Percentiles rank a stretch among this genome's conserved stretches.
phyloP scores from a whole-genome alignment of 1,139 yeast genomes.

The Saccharomyces pastorianus region DNA sequence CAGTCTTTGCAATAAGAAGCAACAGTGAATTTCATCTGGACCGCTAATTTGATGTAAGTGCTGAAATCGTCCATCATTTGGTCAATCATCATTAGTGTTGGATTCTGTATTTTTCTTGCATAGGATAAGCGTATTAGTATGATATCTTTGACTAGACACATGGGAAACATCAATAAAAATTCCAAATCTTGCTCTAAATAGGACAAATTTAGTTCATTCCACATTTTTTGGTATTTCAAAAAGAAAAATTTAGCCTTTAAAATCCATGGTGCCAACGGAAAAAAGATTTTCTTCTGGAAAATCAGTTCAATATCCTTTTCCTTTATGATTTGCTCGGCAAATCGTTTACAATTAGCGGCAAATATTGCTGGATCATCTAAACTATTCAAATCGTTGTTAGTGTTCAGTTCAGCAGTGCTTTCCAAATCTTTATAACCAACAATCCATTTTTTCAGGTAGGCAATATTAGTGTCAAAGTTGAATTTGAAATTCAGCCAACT shows the following conservation, averaged over 20 bases:
- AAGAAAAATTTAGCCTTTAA: constrained; percentile 71
- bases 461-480: constrained; percentile 53
- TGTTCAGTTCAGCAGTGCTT: constrained; percentile 29
- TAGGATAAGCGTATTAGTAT: constrained; percentile 67
- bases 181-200: constrained; percentile 57
- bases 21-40: constrained; percentile 65
- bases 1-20: constrained; percentile 69
- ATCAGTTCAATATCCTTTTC: constrained; percentile 74
- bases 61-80: constrained; percentile 86
- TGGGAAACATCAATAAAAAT: constrained; percentile 68
- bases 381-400: constrained; percentile 18
- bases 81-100: constrained; percentile 93
- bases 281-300: constrained; percentile 44
- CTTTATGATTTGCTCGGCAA: constrained; percentile 80
- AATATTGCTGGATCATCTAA: constrained; percentile 5
- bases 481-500: constrained; percentile 78
- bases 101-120: constrained; percentile 72
- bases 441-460: constrained; percentile 55
- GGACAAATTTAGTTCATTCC: constrained; percentile 67
- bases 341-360: constrained; percentile 46
- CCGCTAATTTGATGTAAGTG: constrained; percentile 65
- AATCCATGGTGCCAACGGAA: constrained; percentile 43
- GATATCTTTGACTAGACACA: constrained; percentile 72
- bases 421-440: constrained; percentile 70
- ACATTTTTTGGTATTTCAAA: constrained; percentile 52